Percentiles rank a stretch among this genome's conserved stretches.
Conservation (phyloP, 352 stramenopile genomes). For the Globisporangium canariense region DNA sequence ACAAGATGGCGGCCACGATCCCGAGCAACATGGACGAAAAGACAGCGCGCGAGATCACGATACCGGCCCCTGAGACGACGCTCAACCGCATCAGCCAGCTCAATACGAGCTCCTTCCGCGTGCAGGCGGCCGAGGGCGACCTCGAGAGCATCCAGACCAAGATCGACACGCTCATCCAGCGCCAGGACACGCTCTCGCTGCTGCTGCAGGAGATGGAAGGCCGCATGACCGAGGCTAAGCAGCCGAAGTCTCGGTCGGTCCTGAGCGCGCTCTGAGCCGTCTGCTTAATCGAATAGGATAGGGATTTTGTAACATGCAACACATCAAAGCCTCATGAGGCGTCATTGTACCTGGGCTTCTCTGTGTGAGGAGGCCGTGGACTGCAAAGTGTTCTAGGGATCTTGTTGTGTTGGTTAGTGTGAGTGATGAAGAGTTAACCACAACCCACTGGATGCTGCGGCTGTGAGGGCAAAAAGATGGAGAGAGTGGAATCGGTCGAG, state of each 20-base stretch:
- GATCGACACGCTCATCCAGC: conserved; percentile 52
- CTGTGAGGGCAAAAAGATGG: conserved; percentile 2
- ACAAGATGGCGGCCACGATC: conserved; percentile 50
- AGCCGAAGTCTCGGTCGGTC: conserved; percentile 8
- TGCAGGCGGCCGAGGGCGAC: conserved; percentile 57
- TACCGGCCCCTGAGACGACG: conserved; percentile 42
- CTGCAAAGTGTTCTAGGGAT: background rate
- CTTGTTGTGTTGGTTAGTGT: background rate
- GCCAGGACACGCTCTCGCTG: conserved; percentile 44
- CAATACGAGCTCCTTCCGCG: conserved; percentile 81
- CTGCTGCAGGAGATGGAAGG: conserved; percentile 46
- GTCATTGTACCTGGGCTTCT: conserved; percentile 1
- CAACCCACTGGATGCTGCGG: background rate
- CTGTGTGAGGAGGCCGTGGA: background rate
- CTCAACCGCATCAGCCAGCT: conserved; percentile 82
- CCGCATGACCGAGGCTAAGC: conserved; percentile 18
- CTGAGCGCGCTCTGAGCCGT: conserved; percentile 4
- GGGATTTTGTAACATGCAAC: background rate
- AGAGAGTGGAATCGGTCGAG: background rate
- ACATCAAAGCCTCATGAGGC: background rate
- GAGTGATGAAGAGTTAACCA: background rate
- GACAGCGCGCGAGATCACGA: conserved; percentile 42
- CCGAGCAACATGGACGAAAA: conserved; percentile 45
- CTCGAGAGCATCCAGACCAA: conserved; percentile 75
- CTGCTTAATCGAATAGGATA: conserved; percentile 1